Evolutionary conservation across 2,329 filamentous ascomycete species (phyloP), one percentile per base, ranked within the genome.

Genomic region (Fusarium tanahbumbuense): DNA sequence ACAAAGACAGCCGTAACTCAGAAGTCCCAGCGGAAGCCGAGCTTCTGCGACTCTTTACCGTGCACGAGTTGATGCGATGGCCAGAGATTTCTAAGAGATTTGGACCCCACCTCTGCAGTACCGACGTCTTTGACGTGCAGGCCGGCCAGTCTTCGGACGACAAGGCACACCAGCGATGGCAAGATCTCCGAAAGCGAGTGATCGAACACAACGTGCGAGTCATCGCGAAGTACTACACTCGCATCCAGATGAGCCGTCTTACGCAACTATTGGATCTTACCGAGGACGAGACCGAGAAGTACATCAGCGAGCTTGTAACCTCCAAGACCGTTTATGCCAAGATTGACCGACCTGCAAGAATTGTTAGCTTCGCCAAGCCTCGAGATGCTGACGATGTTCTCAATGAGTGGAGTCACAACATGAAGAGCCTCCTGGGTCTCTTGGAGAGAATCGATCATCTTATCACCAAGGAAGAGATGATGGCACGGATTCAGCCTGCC

Each of bases 391-490:
- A 99, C 78, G 96, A 99, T 81, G 90, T 98, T 56, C 84, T 99
- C 77, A 99, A 99, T 78, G 96, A 99, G 83, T 99, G 96, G 96
- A 97, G 94, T 80, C 91, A 93, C 76, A 97, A 98, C 81, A 98
- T 97, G 93, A 97, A 96, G 91, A 94, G 91, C 78, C 82, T 97
- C 75, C 83, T 97, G 71, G 93, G 93, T 13, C 83, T 95, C 58
- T 79, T 97, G 77, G 94, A 97, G 86, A 88, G 94, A 69, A 97
- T 99, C 67, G 96, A 99, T 78, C 96, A 99, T 81, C 86, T 99
- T 76, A 99, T 99, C 77, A 99, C 97, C 58, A 98, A 98, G 87
- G 96, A 99, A 83, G 96, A 99, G 86, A 99, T 99, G 96, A 99
- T 99, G 96, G 96, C 96, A 42, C 88, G 94, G 64, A 98, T 99